phyloP scores from a whole-genome alignment of 495 filamentous ascomycete genomes.

The Annulohypoxylon moriforme region DNA sequence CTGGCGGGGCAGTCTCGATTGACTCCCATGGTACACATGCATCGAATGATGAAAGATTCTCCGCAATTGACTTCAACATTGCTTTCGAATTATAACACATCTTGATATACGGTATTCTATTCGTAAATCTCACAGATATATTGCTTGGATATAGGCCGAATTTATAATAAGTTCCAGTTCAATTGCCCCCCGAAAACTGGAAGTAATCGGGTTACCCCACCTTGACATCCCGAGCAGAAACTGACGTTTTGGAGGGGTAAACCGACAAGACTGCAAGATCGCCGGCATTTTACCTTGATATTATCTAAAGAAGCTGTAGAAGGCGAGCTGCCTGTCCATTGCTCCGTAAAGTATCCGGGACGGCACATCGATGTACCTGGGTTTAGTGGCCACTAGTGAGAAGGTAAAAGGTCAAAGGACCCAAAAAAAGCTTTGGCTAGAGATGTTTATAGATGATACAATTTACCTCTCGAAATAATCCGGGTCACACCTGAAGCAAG shows the following conservation, averaged over 20 bases:
- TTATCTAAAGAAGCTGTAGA: conserved; percentile 10
- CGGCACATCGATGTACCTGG: conserved; percentile 1
- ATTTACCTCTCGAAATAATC: conserved; percentile 32
- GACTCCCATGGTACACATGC: conserved; percentile 15
- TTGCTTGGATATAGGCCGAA: neutral
- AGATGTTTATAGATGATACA: conserved; percentile 4
- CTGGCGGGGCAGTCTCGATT: conserved; percentile 19
- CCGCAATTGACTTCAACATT: conserved; percentile 32
- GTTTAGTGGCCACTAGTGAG: neutral
- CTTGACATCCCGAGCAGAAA: conserved; percentile 19
- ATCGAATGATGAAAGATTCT: conserved; percentile 31
- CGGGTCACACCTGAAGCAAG: conserved; percentile 18
- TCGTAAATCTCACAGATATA: neutral
- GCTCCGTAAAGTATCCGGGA: conserved; percentile 21
- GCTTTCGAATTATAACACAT: neutral
- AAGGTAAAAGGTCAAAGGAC: neutral
- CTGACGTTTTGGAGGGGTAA: conserved; percentile 30
- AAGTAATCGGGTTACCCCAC: conserved; percentile 36
- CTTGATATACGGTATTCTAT: neutral
- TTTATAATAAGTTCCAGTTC: neutral
- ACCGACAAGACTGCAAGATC: conserved; percentile 16
- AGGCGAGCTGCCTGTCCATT: neutral
- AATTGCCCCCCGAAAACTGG: neutral
- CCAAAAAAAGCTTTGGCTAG: conserved; percentile 4
- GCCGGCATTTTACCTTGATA: conserved; percentile 24